Conservation (phyloP, 1,284 basidiomycete genomes). For the Puccinia novopanici region DNA sequence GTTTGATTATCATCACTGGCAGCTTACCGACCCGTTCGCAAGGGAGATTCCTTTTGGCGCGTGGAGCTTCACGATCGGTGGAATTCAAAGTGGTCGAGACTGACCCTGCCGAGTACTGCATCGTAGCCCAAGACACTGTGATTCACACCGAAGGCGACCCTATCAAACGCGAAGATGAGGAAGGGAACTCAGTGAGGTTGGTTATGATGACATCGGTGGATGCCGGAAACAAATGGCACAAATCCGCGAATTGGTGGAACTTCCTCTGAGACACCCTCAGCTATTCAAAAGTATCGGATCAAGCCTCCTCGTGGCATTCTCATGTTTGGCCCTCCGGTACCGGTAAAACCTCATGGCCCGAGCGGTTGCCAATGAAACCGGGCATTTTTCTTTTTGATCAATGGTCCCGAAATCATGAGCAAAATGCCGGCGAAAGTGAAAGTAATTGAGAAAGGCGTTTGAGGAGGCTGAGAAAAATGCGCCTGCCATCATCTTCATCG, state of each 20-base stretch:
- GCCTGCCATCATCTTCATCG: slow-evolving; percentile 83
- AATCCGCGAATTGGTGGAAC: slow-evolving; percentile 87
- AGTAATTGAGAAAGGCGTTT: slow-evolving; percentile 94
- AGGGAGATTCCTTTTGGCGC: slow-evolving; percentile 98
- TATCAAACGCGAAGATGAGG: slow-evolving; percentile 97
- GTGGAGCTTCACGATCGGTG: slow-evolving; percentile 94
- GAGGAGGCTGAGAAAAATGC: slow-evolving; percentile 75
- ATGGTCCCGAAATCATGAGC: slow-evolving; percentile 58
- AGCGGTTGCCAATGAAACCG: slow-evolving; percentile 70
- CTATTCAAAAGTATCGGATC: slow-evolving; percentile 81
- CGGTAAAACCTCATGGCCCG: slow-evolving; percentile 59
- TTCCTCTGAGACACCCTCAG: slow-evolving; percentile 85
- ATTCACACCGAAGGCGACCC: slow-evolving; percentile 98
- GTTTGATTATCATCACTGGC: slow-evolving; percentile 16
- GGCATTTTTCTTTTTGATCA: slow-evolving; percentile 95
- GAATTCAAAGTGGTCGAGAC: slow-evolving; percentile 95
- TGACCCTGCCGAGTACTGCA: slow-evolving; percentile 92
- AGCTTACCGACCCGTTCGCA: slow-evolving; percentile 90
- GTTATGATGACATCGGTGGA: slow-evolving; percentile 80
- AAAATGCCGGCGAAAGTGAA: slow-evolving; percentile 69
- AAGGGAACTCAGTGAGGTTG: slow-evolving; percentile 91
- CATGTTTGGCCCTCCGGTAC: slow-evolving; percentile 59
- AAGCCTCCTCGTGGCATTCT: slow-evolving; percentile 58
- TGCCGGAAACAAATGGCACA: slow-evolving; percentile 82
- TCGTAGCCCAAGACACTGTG: slow-evolving; percentile 94